These are phyloP conservation scores for Eudorina sp. DNA, from an alignment of 139 green algal species.

Conservation along the genomic window DNA sequence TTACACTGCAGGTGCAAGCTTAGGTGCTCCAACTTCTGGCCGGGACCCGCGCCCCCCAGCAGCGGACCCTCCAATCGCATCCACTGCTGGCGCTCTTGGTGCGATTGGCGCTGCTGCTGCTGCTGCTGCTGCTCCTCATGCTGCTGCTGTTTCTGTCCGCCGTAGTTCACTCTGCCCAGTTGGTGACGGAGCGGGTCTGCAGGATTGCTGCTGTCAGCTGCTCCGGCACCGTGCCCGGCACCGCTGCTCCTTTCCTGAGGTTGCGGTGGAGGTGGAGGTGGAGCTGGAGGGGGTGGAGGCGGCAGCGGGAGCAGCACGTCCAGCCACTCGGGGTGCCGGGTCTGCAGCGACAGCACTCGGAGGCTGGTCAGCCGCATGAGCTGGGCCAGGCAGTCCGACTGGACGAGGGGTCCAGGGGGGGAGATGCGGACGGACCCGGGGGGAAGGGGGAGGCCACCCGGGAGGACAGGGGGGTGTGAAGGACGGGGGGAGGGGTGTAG, in stretches of 20 bases:
- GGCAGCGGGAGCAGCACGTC: constrained; percentile 2
- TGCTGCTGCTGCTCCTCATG: not conserved
- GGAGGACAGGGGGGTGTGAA: too few relatives aligned
- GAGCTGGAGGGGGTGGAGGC: not conserved
- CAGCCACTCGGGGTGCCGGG: not conserved
- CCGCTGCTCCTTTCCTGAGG: not conserved
- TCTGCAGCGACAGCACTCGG: not conserved
- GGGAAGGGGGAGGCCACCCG: too few relatives aligned
- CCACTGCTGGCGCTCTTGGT: too few relatives aligned
- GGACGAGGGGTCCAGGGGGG: not conserved
- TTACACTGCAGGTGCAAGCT: not conserved
- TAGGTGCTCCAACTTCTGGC: not conserved
- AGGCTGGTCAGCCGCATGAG: constrained; percentile 18
- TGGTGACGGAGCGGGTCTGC: too few relatives aligned
- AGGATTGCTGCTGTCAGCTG: too few relatives aligned
- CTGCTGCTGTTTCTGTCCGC: too few relatives aligned
- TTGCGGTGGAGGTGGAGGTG: not conserved
- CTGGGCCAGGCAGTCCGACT: not conserved
- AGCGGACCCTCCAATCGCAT: too few relatives aligned
- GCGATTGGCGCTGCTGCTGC: not conserved
- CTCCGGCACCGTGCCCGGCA: not conserved
- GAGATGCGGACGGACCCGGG: too few relatives aligned
- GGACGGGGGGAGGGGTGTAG: too few relatives aligned
- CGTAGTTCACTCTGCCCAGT: too few relatives aligned
- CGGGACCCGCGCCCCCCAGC: not conserved